These are phyloP conservation scores for Fermentozyma sake DNA, from an alignment of 1,139 yeast genomes.

Conservation along the genomic window DNA sequence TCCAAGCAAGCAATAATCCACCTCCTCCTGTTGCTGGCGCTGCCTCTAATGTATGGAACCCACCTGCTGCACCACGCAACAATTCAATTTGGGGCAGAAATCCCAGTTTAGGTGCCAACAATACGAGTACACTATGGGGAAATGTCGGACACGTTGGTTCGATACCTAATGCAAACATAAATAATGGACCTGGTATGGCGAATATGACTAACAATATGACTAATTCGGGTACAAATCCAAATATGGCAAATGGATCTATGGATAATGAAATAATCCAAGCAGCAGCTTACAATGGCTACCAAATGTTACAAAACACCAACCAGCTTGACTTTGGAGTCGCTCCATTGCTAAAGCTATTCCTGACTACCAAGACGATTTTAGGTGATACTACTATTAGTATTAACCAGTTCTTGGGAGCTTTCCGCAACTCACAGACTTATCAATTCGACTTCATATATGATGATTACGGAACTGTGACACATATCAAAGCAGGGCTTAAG, in stretches of 20 bases:
- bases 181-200: not conserved
- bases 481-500: conserved; percentile 30
- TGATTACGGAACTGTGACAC: conserved; percentile 44
- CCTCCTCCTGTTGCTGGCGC: conserved; percentile 2
- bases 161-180: conserved; percentile 2
- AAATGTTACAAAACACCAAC: conserved; percentile 24
- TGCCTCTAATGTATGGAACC: conserved; percentile 16
- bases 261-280: conserved; percentile 17
- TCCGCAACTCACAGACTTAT: conserved; percentile 23
- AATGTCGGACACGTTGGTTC: conserved; percentile 4
- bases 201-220: not conserved
- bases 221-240: not conserved
- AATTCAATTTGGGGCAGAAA: conserved; percentile 31
- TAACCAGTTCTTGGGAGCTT: conserved; percentile 40
- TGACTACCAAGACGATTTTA: conserved; percentile 25
- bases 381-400: conserved; percentile 28
- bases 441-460: conserved; percentile 46
- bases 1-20: too few relatives aligned
- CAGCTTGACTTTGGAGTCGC: conserved; percentile 40
- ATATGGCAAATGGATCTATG: not conserved
- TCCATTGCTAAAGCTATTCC: conserved; percentile 30
- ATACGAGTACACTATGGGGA: conserved; percentile 8
- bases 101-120: conserved; percentile 4
- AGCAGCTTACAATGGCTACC: conserved; percentile 35
- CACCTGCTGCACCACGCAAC: conserved; percentile 17